phyloP scores from a whole-genome alignment of 2,329 filamentous ascomycete species.

The Curvularia sp. region DNA sequence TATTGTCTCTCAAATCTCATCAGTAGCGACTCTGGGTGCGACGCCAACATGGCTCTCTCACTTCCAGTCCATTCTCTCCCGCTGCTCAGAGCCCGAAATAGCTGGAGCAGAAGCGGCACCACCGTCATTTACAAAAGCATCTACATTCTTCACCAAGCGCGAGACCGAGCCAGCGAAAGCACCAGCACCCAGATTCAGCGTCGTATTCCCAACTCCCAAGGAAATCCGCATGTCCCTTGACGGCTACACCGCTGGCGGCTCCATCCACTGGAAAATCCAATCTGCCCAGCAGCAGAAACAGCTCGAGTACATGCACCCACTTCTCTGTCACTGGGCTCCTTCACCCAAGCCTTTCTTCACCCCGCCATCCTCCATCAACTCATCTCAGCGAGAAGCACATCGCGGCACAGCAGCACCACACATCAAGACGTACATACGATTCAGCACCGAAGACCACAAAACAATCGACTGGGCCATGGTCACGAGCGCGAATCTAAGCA shows the following conservation, averaged over 20 bases:
- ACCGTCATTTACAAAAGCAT: constrained; percentile 8
- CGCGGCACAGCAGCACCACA: constrained; percentile 76
- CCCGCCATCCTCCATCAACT: neutral
- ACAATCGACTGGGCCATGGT: constrained; percentile 83
- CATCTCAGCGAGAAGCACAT: constrained; percentile 28
- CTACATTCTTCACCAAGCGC: constrained; percentile 22
- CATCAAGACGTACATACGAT: constrained; percentile 87
- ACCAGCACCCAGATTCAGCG: constrained; percentile 65
- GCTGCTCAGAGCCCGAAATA: neutral
- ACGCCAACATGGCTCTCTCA: constrained; percentile 75
- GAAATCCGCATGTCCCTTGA: constrained; percentile 79
- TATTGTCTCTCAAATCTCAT: constrained; percentile 73
- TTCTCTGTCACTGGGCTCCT: constrained; percentile 75
- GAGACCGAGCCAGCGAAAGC: constrained; percentile 23
- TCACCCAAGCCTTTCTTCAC: neutral
- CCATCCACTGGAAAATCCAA: constrained; percentile 82
- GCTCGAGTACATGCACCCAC: constrained; percentile 71
- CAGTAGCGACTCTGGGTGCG: constrained; percentile 77
- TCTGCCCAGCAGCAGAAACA: constrained; percentile 75
- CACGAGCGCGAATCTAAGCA: constrained; percentile 90
- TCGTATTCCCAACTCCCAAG: constrained; percentile 81
- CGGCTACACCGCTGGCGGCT: constrained; percentile 77
- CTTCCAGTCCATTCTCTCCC: constrained; percentile 51
- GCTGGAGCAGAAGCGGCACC: neutral
- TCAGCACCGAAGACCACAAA: constrained; percentile 44